Percentiles rank a stretch among this genome's conserved stretches.
These are phyloP conservation scores for Tulasnella sp. DNA, from an alignment of 768 basidiomycete genomes.

Conservation along the genomic window DNA sequence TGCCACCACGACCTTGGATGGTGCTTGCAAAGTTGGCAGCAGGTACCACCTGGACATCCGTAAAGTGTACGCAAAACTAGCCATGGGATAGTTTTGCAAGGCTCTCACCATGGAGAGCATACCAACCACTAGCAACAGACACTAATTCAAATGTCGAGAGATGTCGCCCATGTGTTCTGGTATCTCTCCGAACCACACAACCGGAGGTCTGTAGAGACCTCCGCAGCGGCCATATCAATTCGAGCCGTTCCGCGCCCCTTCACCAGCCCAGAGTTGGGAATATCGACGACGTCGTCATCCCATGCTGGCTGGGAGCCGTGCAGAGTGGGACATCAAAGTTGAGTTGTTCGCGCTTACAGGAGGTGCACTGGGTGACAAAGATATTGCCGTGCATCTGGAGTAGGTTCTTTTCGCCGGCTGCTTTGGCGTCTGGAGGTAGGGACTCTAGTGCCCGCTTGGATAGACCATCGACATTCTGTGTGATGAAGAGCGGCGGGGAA, in stretches of 20 bases:
- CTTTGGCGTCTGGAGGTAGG: background rate
- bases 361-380: conserved; percentile 44
- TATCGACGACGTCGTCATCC: conserved; percentile 6
- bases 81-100: no score
- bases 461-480: conserved; percentile 22
- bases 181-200: conserved; percentile 50
- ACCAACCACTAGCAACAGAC: conserved; percentile 45
- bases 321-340: conserved; percentile 38
- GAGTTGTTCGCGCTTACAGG: conserved; percentile 34
- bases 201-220: conserved; percentile 39
- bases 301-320: conserved; percentile 23
- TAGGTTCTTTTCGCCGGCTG: background rate
- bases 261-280: conserved; percentile 30
- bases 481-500: conserved; percentile 28
- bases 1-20: conserved; percentile 19
- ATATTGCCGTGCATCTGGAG: conserved; percentile 54
- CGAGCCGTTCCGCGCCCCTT: background rate
- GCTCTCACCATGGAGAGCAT: conserved; percentile 39
- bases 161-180: conserved; percentile 35
- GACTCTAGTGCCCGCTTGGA: conserved; percentile 9
- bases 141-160: conserved; percentile 35
- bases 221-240: conserved; percentile 26
- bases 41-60: conserved; percentile 21
- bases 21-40: conserved; percentile 21
- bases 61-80: no score